These are phyloP conservation scores for Oryza punctata DNA, from an alignment of 176 grass and related monocot genomes.

Conservation along the genomic window DNA sequence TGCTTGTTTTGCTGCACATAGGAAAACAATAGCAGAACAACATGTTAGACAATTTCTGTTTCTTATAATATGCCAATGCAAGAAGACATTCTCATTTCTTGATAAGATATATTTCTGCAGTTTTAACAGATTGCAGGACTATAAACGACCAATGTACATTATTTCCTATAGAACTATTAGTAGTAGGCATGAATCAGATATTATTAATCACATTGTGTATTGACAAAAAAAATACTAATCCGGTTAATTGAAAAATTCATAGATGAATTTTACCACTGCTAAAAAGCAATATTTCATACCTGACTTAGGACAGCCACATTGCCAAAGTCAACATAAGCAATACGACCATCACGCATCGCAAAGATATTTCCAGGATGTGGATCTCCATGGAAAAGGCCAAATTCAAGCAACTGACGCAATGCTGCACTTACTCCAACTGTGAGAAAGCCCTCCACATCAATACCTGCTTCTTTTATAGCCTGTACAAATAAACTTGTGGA, in stretches of 20 bases:
- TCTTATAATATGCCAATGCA: slow-evolving; percentile 19
- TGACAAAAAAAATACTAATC: not conserved
- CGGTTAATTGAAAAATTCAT: not conserved
- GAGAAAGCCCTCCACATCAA: slow-evolving; percentile 92
- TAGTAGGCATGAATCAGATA: not conserved
- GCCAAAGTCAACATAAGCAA: slow-evolving; percentile 99
- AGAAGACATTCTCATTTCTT: slow-evolving; percentile 10
- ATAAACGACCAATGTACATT: not conserved
- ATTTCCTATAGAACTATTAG: not conserved
- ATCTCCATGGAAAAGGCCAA: slow-evolving; percentile 98
- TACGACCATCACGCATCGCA: slow-evolving; percentile 97
- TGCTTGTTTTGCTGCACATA: slow-evolving; percentile 97
- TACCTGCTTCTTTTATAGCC: slow-evolving; percentile 90
- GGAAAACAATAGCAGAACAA: slow-evolving; percentile 1
- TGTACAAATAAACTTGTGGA: slow-evolving; percentile 43
- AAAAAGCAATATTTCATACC: slow-evolving; percentile 35
- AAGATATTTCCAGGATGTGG: slow-evolving; percentile 99
- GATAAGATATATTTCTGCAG: not conserved
- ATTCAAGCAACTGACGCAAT: slow-evolving; percentile 87
- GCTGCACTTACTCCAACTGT: slow-evolving; percentile 98
- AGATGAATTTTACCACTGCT: not conserved
- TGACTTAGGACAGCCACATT: slow-evolving; percentile 98
- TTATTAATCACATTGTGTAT: slow-evolving; percentile 8
- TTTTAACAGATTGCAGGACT: slow-evolving; percentile 13
- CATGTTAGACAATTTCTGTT: slow-evolving; percentile 27